phyloP scores from a whole-genome alignment of 2,329 filamentous ascomycete genomes.

The Phyllosticta ampelicida region DNA sequence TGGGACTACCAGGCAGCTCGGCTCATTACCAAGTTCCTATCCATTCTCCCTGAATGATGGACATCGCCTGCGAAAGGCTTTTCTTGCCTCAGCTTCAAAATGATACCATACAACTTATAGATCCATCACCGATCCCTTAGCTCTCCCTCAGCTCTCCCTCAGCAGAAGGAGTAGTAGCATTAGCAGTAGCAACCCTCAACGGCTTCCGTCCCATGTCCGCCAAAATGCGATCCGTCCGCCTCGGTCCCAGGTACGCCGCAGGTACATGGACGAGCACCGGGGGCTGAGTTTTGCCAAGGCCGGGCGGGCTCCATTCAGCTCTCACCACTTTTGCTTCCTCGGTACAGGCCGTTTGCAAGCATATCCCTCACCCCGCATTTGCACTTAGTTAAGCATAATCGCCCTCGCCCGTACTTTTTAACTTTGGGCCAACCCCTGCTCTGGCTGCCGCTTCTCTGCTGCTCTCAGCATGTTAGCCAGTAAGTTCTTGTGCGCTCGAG shows the following conservation, averaged over 20 bases:
- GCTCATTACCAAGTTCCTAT: no score
- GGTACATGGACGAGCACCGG: background rate
- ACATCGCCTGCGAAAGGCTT: background rate
- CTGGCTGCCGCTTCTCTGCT: background rate
- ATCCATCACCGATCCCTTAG: background rate
- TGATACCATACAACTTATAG: background rate
- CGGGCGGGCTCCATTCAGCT: background rate
- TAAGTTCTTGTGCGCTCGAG: background rate
- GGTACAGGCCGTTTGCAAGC: background rate
- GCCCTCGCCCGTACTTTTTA: background rate
- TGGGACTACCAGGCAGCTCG: background rate
- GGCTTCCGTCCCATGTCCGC: background rate
- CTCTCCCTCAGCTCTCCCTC: background rate
- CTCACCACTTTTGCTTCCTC: background rate
- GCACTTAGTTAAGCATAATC: background rate
- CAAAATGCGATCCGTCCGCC: background rate
- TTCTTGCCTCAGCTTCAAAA: background rate
- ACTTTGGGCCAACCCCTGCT: background rate
- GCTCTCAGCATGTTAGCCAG: background rate
- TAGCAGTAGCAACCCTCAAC: background rate
- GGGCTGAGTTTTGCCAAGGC: background rate
- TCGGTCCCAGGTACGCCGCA: background rate
- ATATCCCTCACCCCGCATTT: background rate
- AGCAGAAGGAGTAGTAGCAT: no score
- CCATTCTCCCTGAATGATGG: background rate